A percentile compares a stretch with the other conserved stretches of the same genome.
Evolutionary conservation across 306 rosid genomes (phyloP).

Genomic region (Fragaria nilgerrensis): DNA sequence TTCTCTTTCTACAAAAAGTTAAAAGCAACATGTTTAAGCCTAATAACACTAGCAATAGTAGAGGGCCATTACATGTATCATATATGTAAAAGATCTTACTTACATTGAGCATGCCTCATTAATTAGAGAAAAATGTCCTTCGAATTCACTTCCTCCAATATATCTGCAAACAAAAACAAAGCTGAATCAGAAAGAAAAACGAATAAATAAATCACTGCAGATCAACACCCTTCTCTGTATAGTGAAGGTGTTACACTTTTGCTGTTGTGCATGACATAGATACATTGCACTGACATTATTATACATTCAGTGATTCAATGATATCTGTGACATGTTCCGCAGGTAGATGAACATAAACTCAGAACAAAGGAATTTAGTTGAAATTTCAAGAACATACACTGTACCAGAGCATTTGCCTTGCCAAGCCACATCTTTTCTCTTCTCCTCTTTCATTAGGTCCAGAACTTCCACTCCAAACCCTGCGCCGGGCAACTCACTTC

Average conservation of each 20-base stretch:
- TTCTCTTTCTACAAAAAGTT: background rate
- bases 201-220: background rate
- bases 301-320: background rate
- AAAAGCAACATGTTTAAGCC: background rate
- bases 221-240: background rate
- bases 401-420: slow-evolving; percentile 99
- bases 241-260: background rate
- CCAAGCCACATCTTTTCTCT: slow-evolving; percentile 71
- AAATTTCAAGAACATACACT: slow-evolving; percentile 66
- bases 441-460: slow-evolving; percentile 69
- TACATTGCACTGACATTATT: background rate
- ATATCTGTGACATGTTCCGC: background rate
- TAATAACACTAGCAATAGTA: background rate
- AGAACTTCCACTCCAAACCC: slow-evolving; percentile 70
- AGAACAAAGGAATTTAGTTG: background rate
- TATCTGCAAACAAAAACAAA: slow-evolving; percentile 57
- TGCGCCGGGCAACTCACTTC: slow-evolving; percentile 57
- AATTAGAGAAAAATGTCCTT: slow-evolving; percentile 78
- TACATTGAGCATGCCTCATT: slow-evolving; percentile 96
- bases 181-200: slow-evolving; percentile 2
- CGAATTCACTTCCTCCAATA: slow-evolving; percentile 83
- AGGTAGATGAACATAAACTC: background rate
- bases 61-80: slow-evolving; percentile 10
- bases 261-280: background rate
- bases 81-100: slow-evolving; percentile 50